phyloP scores from a whole-genome alignment of 176 grass and related monocot genomes.

The Rhipidocladum racemiflorum region DNA sequence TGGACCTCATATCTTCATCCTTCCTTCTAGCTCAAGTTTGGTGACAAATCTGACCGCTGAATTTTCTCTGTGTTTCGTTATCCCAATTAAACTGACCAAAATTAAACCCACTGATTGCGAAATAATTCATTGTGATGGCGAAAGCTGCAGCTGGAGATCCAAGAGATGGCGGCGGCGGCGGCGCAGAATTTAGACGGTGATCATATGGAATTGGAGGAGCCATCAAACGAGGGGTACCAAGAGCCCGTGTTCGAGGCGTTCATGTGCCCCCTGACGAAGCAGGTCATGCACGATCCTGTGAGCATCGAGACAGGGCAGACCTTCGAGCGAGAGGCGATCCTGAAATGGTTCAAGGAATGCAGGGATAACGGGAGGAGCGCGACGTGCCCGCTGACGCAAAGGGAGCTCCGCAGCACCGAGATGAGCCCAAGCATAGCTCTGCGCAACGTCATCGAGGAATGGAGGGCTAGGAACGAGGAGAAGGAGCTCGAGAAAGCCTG shows the following conservation, averaged over 20 bases:
- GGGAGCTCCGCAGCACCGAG: constrained; percentile 56
- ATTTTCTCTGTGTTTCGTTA: neutral
- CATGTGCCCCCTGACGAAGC: constrained; percentile 72
- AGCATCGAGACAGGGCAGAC: constrained; percentile 85
- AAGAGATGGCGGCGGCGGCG: constrained; percentile 18
- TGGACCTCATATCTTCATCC: too few relatives aligned
- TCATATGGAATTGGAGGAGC: constrained; percentile 47
- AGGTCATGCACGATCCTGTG: constrained; percentile 75
- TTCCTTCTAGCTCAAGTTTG: too few relatives aligned
- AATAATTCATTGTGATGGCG: too few relatives aligned
- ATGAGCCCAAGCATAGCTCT: constrained; percentile 60
- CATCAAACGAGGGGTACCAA: constrained; percentile 35
- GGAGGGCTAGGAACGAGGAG: constrained; percentile 66
- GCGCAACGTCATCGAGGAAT: constrained; percentile 77
- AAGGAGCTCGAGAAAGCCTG: constrained; percentile 62
- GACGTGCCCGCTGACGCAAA: constrained; percentile 70
- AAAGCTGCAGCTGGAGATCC: too few relatives aligned
- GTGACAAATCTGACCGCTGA: neutral
- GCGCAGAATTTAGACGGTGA: neutral
- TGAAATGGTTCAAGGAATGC: constrained; percentile 90
- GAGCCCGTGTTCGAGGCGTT: constrained; percentile 76
- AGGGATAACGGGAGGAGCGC: constrained; percentile 56
- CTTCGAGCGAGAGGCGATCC: constrained; percentile 82
- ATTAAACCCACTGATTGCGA: too few relatives aligned
- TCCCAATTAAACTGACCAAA: neutral